Percentiles rank a stretch among this genome's conserved stretches.
Conservation (phyloP, 2,329 filamentous ascomycete genomes). For the Aspergillus candidus region DNA sequence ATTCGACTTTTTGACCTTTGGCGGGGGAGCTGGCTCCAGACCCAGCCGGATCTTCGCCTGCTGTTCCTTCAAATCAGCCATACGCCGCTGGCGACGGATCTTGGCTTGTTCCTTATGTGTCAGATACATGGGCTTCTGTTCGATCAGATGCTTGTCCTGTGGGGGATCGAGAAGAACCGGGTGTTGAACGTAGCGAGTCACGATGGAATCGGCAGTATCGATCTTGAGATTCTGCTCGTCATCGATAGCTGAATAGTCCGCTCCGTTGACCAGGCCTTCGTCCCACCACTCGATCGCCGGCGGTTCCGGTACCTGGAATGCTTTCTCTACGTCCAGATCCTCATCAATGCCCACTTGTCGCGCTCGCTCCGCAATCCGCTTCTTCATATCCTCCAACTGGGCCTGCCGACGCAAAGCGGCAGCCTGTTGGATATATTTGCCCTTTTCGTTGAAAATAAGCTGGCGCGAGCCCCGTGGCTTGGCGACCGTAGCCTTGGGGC, state of each 20-base stretch:
- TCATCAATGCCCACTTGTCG: constrained; percentile 92
- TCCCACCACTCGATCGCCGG: constrained; percentile 98
- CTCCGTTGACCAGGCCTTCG: constrained; percentile 72
- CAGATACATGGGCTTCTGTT: constrained; percentile 83
- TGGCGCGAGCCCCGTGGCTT: constrained; percentile 67
- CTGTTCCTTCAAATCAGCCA: constrained; percentile 89
- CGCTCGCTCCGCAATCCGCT: constrained; percentile 78
- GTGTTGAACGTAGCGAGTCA: constrained; percentile 88
- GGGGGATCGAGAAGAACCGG: constrained; percentile 86
- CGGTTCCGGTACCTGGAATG: constrained; percentile 75
- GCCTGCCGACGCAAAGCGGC: constrained; percentile 83
- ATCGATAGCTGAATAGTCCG: constrained; percentile 66
- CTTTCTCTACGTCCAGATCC: constrained; percentile 80
- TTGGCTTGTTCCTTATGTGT: constrained; percentile 90
- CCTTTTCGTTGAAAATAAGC: constrained; percentile 87
- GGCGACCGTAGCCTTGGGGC: constrained; percentile 51
- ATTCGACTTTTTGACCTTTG: constrained; percentile 96
- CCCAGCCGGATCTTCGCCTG: constrained; percentile 94
- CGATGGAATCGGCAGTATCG: constrained; percentile 70
- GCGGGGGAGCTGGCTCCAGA: constrained; percentile 79
- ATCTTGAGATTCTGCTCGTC: constrained; percentile 64
- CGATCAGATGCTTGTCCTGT: constrained; percentile 74
- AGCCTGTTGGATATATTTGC: constrained; percentile 94
- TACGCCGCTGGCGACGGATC: constrained; percentile 78
- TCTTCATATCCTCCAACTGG: constrained; percentile 89